Base-by-base conservation (phyloP, 2,329 filamentous ascomycete species). In the Alternaria angustiovoidea region DNA sequence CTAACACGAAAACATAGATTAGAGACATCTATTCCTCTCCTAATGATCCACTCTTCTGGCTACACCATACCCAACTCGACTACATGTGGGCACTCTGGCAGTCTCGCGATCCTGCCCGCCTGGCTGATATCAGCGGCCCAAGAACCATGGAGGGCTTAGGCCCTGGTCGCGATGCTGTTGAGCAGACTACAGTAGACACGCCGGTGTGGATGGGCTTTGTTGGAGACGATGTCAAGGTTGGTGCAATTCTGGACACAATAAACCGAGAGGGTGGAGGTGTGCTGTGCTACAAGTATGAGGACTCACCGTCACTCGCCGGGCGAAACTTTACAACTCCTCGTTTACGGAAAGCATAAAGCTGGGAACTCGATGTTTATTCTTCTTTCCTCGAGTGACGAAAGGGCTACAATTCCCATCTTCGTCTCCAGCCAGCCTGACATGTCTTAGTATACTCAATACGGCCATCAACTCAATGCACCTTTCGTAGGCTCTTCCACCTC, bases 71-170 rank as follows among this genome's bases (percentile, higher is more conserved):
- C 2, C 46, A 48, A 32, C 46, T 48, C 18, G 46, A 48, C 30
- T 48, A 48, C 46, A 48, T 48, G 46, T 48, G 46, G 46, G 14
- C 46, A 14, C 46, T 48, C 18, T 48, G 46, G 46, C 46, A 48
- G 14, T 12, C 18, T 12, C 46, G 46, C 30, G 46, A 48, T 2
- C 46, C 46, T 9, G 30, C 30, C 30, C 46, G 30, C 14, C 30
- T 48, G 11, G 32, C 18, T 12, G 46, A 48, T 7, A 48, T 48
- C 18, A 22, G 28, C 9, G 46, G 46, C 1, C 46, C 46, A 7
- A 48, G 46, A 16, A 48, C 46, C 28, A 36, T 48, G 8, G 46
- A 48, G 7, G 46, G 46, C 18, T 48, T 34, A 9, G 46, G 46
- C 0, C 46, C 46, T 0, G 18, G 18, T 11, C 7, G 18, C 9